Conservation (phyloP, 495 filamentous ascomycete genomes). For the Trichocladium uniseriatum region DNA sequence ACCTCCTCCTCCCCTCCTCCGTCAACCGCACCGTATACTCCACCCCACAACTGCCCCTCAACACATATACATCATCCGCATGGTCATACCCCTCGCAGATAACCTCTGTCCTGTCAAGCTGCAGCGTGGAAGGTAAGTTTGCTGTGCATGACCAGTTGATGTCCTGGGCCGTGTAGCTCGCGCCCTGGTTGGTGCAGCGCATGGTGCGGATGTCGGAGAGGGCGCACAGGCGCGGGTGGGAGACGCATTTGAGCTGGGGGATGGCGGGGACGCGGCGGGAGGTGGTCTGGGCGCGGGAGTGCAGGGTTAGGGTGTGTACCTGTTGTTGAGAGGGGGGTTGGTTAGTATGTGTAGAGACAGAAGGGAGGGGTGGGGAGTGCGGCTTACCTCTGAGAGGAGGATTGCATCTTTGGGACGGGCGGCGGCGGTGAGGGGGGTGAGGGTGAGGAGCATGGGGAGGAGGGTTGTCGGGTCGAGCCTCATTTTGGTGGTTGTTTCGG, state of each 20-base stretch:
- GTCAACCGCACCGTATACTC: constrained; percentile 82
- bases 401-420: constrained; percentile 21
- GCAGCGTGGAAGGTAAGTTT: constrained; percentile 67
- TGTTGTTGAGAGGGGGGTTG: neutral
- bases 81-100: constrained; percentile 80
- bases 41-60: constrained; percentile 86
- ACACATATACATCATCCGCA: constrained; percentile 67
- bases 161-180: constrained; percentile 57
- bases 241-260: constrained; percentile 75
- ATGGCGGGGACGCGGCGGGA: constrained; percentile 68
- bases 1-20: constrained; percentile 65
- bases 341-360: neutral
- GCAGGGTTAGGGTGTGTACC: constrained; percentile 71
- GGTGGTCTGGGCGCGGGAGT: constrained; percentile 48
- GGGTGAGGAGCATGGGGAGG: constrained; percentile 1
- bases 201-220: constrained; percentile 67
- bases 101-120: constrained; percentile 83
- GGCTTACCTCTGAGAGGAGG: constrained; percentile 21
- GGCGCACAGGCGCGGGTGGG: constrained; percentile 48
- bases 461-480: neutral
- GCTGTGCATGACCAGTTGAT: constrained; percentile 87
- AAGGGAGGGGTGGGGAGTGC: neutral
- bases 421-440: constrained; percentile 1
- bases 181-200: constrained; percentile 79
- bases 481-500: constrained; percentile 1